Evolutionary conservation across 164 flowering plant species (phyloP).

Genomic region (Stephania cephalantha): DNA sequence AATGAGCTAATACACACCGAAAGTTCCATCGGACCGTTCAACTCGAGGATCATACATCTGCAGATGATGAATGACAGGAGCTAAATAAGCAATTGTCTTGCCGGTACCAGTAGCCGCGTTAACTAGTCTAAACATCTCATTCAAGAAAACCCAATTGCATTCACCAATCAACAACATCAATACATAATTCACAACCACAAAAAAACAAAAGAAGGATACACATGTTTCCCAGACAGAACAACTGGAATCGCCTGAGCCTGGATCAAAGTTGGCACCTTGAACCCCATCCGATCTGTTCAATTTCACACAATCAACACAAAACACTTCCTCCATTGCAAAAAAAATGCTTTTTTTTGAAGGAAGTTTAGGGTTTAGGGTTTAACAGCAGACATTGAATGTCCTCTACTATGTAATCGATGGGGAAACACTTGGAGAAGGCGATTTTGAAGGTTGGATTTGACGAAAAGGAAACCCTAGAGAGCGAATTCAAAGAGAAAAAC

Average conservation of each 20-base stretch:
- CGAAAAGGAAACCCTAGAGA: background rate
- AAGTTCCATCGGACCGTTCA: slow-evolving; percentile 69
- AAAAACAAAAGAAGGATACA: slow-evolving; percentile 43
- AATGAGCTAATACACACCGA: slow-evolving; percentile 41
- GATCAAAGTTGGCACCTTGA: slow-evolving; percentile 66
- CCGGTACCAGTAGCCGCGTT: slow-evolving; percentile 95
- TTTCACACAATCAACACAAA: background rate
- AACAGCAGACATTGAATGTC: background rate
- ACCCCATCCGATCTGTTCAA: slow-evolving; percentile 64
- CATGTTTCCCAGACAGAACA: slow-evolving; percentile 73
- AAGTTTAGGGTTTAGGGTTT: background rate
- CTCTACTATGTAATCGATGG: background rate
- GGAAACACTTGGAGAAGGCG: background rate
- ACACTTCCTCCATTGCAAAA: background rate
- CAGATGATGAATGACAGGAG: slow-evolving; percentile 78
- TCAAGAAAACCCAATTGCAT: slow-evolving; percentile 12
- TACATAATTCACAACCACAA: background rate
- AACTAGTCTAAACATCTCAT: slow-evolving; percentile 49
- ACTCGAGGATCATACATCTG: slow-evolving; percentile 42
- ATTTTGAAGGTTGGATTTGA: background rate
- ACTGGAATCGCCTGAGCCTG: slow-evolving; percentile 91
- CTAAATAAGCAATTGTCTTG: slow-evolving; percentile 79
- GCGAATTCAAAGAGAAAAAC: slow-evolving; percentile 10
- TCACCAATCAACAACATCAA: background rate
- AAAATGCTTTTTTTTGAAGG: background rate